Evolutionary conservation across 2,329 filamentous ascomycete genomes (phyloP).

Genomic region (Aureobasidium namibiae): DNA sequence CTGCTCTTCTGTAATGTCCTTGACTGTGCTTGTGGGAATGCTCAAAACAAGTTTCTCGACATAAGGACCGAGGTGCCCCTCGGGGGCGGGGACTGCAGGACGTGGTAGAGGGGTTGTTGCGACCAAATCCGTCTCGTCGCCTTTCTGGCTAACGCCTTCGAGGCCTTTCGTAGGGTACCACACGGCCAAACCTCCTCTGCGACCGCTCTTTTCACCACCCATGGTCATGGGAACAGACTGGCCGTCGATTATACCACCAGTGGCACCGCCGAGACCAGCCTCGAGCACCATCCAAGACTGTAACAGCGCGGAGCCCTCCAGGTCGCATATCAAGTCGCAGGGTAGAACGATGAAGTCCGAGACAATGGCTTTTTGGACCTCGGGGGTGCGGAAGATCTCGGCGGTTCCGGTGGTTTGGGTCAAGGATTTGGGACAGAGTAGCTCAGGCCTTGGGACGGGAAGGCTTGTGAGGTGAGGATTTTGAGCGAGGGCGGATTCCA

Average conservation of each 20-base stretch:
- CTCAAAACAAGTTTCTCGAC: constrained; percentile 76
- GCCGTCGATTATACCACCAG: constrained; percentile 44
- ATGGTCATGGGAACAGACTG: constrained; percentile 37
- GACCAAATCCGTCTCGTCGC: constrained; percentile 88
- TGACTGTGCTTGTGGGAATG: constrained; percentile 81
- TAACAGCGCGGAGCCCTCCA: constrained; percentile 72
- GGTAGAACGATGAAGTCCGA: constrained; percentile 85
- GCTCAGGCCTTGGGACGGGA: constrained; percentile 62
- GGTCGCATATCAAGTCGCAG: constrained; percentile 86
- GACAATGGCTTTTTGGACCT: constrained; percentile 69
- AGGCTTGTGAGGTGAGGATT: constrained; percentile 70
- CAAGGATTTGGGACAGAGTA: constrained; percentile 68
- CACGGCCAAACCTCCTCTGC: constrained; percentile 74
- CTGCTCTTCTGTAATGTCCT: constrained; percentile 70
- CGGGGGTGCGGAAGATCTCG: constrained; percentile 74
- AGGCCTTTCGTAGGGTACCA: constrained; percentile 78
- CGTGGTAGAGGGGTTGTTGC: constrained; percentile 61
- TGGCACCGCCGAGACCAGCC: constrained; percentile 55
- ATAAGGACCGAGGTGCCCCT: constrained; percentile 57
- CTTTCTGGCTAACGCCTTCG: constrained; percentile 64
- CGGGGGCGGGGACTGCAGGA: constrained; percentile 49
- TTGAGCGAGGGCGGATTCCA: constrained; percentile 63
- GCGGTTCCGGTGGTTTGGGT: constrained; percentile 83
- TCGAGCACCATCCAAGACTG: constrained; percentile 90
- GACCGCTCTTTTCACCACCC: constrained; percentile 48